phyloP scores from a whole-genome alignment of 1,139 yeast genomes.

The Pichia terricola region DNA sequence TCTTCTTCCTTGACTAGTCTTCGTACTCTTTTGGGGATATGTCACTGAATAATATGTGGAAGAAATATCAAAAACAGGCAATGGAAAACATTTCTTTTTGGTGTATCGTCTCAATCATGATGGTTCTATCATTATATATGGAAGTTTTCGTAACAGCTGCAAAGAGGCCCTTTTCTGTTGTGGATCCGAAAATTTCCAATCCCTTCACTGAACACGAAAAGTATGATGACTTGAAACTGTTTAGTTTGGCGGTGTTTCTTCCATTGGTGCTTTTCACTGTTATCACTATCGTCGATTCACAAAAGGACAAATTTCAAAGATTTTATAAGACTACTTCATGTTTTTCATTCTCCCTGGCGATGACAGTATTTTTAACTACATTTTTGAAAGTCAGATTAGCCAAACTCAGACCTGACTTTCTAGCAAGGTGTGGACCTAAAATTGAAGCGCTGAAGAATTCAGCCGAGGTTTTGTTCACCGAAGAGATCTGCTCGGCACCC shows the following conservation, averaged over 20 bases:
- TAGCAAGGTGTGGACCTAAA: constrained; percentile 47
- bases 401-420: constrained; percentile 69
- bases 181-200: constrained; percentile 33
- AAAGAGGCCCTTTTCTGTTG: constrained; percentile 29
- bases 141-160: constrained; percentile 26
- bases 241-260: constrained; percentile 31
- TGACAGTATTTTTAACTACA: constrained; percentile 39
- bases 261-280: constrained; percentile 28
- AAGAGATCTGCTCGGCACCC: constrained; percentile 46
- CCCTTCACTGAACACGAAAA: constrained; percentile 39
- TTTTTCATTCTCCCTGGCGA: constrained; percentile 30
- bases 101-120: constrained; percentile 7
- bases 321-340: constrained; percentile 31
- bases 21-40: too few relatives aligned
- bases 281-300: constrained; percentile 3
- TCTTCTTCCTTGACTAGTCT: too few relatives aligned
- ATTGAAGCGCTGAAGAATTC: not conserved
- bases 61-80: too few relatives aligned
- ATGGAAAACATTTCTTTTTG: constrained; percentile 12
- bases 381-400: constrained; percentile 63
- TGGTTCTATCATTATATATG: constrained; percentile 9
- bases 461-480: constrained; percentile 7
- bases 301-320: constrained; percentile 5
- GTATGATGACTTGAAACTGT: constrained; percentile 29
- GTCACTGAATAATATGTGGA: too few relatives aligned